Base-by-base conservation (phyloP, 768 basidiomycete species). In the Collybia nuda region DNA sequence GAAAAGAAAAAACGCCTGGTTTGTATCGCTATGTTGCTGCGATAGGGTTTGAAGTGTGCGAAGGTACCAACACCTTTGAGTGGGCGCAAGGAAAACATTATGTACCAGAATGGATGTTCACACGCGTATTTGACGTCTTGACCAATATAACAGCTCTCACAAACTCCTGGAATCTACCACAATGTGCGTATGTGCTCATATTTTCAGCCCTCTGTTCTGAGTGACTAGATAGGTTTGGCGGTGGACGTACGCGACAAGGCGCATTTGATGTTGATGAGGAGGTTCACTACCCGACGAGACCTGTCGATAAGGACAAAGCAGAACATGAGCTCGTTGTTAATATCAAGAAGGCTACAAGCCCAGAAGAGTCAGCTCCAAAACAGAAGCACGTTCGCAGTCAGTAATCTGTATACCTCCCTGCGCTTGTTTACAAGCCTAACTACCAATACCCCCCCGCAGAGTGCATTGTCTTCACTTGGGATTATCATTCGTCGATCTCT, bases 381-480 rank as follows among this genome's bases (percentile, higher is more conserved):
- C 95, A 98, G 80, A 99, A 99, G 66, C 97, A 99, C 65, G 97
- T 99, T 61, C 84, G 97, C 67, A 98, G 96, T 98, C 72, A 67
- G 88, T 78, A 38, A 47, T 54, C 21, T 28, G 22, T 22, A 39
- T 50, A 35, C 40, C 43, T 22, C 29, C 37, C 43, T 37, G 29
- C 38, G n/a, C n/a, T n/a, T n/a, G n/a, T n/a, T 47, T 37, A 44
- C 50, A 47, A 52, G 47, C 44, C 52, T 55, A 44, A 51, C 26
- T 38, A 35, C 26, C n/a, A n/a, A n/a, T n/a, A n/a, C n/a, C n/a
- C n/a, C n/a, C 47, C 46, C 54, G 8, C 67, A 98, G 96, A 98
- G 75, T 93, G 90, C 62, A 98, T 99, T 66, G 92, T 98, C 21
- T 99, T 94, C 69, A 98, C 97, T 6, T 98, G 95, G 95, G 97